Evolutionary conservation across 2,329 filamentous ascomycete genomes (phyloP).

Genomic region (Diplocarpon mali): DNA sequence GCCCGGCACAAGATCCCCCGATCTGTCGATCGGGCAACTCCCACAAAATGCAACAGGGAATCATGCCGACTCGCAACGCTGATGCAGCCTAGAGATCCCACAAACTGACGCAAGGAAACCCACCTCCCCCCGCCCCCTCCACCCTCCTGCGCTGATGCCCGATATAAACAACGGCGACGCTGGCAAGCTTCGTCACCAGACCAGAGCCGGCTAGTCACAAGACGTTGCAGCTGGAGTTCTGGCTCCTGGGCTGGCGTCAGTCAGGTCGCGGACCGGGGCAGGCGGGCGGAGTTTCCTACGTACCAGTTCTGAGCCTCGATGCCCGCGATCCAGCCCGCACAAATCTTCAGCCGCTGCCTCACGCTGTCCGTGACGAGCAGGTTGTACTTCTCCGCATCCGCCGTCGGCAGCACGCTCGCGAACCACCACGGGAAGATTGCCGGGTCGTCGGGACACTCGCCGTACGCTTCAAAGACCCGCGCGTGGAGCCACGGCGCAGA

Average conservation of each 20-base stretch:
- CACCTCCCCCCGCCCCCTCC: not conserved
- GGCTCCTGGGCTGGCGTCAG: conserved; percentile 8
- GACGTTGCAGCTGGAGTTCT: conserved; percentile 18
- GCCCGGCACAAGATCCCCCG: no score
- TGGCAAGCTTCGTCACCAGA: conserved; percentile 10
- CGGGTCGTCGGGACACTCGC: conserved; percentile 62
- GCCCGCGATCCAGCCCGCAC: conserved; percentile 64
- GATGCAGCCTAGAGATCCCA: not conserved
- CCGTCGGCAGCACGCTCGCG: conserved; percentile 67
- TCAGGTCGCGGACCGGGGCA: not conserved
- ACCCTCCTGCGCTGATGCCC: conserved; percentile 1
- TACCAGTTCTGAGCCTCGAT: conserved; percentile 21
- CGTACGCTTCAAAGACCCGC: conserved; percentile 62
- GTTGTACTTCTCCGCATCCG: conserved; percentile 68
- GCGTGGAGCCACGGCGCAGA: conserved; percentile 67
- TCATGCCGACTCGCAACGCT: no score
- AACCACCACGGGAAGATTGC: conserved; percentile 85
- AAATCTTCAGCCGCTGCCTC: conserved; percentile 71
- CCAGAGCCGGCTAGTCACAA: conserved; percentile 21
- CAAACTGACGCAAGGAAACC: not conserved
- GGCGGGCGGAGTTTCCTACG: conserved; percentile 2
- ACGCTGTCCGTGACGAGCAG: conserved; percentile 66
- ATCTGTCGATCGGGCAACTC: no score
- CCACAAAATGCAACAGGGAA: no score
- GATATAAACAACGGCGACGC: conserved; percentile 1